Percentiles rank a stretch among this genome's conserved stretches.
Conservation (phyloP, 805 yeast species). For the Wickerhamiella parazyma region DNA sequence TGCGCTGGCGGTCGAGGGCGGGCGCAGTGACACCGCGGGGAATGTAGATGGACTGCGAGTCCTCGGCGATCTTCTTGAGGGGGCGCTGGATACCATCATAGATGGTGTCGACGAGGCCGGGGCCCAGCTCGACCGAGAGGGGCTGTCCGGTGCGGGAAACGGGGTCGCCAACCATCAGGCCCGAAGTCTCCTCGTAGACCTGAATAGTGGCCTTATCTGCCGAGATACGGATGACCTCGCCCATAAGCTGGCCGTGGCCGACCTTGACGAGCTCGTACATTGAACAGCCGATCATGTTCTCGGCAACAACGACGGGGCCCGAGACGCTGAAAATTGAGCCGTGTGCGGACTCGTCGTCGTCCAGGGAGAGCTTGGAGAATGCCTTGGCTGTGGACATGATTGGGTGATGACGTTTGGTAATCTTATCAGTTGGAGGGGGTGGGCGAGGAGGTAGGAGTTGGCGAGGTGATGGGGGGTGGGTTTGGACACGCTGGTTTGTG, state of each 20-base stretch:
- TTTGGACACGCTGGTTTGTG: too few species aligned
- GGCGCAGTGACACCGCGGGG: conserved; percentile 99
- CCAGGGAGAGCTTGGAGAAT: conserved; percentile 70
- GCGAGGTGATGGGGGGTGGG: neutral
- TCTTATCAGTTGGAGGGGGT: neutral
- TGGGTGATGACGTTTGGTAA: conserved; percentile 3
- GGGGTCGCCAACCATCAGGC: conserved; percentile 98
- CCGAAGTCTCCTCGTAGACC: conserved; percentile 98
- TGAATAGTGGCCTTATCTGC: conserved; percentile 96
- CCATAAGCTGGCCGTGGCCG: conserved; percentile 92
- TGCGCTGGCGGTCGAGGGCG: conserved; percentile 67
- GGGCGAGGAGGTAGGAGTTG: neutral
- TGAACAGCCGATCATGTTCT: conserved; percentile 98
- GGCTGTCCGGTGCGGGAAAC: conserved; percentile 98
- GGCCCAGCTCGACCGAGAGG: conserved; percentile 96
- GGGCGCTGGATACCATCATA: conserved; percentile 99
- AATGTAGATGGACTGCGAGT: conserved; percentile 82
- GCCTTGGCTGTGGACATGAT: conserved; percentile 36
- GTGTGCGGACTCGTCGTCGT: conserved; percentile 64
- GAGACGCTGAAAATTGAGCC: conserved; percentile 82
- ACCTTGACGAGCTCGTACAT: conserved; percentile 98
- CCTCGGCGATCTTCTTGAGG: conserved; percentile 77
- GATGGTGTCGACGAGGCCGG: conserved; percentile 98
- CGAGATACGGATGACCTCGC: conserved; percentile 95
- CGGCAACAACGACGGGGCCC: conserved; percentile 96